phyloP scores from a whole-genome alignment of 106 monocot genomes.

The Apostasia ramifera region DNA sequence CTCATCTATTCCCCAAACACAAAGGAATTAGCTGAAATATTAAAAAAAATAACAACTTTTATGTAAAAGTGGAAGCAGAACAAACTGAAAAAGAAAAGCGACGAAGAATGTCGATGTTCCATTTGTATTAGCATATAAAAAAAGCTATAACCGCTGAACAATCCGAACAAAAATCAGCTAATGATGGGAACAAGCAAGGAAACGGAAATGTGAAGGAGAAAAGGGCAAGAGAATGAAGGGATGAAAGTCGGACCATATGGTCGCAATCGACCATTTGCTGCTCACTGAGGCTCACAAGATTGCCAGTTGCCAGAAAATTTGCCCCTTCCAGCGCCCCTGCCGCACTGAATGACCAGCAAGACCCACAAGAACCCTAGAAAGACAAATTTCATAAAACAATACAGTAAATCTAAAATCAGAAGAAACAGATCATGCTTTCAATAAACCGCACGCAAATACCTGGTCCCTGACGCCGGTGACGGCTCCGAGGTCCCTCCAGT shows the following conservation, averaged over 20 bases:
- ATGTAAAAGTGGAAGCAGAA: no score
- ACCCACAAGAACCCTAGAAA: slow-evolving; percentile 81
- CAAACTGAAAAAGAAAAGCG: no score
- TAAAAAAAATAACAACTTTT: no score
- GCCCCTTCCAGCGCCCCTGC: slow-evolving; percentile 86
- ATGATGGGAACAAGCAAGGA: neutral
- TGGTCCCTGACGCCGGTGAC: slow-evolving; percentile 79
- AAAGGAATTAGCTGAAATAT: no score
- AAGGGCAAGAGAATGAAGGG: neutral
- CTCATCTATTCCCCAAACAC: no score
- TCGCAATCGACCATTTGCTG: slow-evolving; percentile 96
- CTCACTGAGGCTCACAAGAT: slow-evolving; percentile 74
- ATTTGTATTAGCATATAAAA: no score
- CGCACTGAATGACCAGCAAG: slow-evolving; percentile 96
- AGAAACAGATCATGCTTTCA: neutral
- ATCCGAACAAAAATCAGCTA: no score
- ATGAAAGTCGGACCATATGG: slow-evolving; percentile 15
- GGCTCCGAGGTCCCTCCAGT: slow-evolving; percentile 88
- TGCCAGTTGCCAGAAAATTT: slow-evolving; percentile 75
- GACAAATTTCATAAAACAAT: neutral
- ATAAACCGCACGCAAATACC: slow-evolving; percentile 18
- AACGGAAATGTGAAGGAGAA: neutral
- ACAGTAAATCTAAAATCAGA: neutral
- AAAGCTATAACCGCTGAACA: no score
- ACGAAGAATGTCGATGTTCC: no score